A percentile compares a stretch with the other conserved stretches of the same genome.
These are phyloP conservation scores for Aspergillus udagawae DNA, from an alignment of 2,329 filamentous ascomycete species.

Conservation along the genomic window DNA sequence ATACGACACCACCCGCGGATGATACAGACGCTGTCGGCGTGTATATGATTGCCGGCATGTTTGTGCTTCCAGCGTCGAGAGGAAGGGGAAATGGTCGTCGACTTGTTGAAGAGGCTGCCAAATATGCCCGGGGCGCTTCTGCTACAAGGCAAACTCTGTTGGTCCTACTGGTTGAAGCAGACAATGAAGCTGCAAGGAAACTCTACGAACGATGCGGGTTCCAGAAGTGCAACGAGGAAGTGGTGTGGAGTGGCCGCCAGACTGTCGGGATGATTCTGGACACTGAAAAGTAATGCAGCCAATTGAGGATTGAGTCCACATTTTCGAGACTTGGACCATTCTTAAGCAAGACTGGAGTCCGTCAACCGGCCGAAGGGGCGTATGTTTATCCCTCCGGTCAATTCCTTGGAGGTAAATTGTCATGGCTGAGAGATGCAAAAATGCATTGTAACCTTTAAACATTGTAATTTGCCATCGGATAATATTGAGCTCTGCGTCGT, in stretches of 20 bases:
- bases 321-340: no score
- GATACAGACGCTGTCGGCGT: background rate
- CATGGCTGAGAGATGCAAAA: no score
- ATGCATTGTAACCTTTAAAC: no score
- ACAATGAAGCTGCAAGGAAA: background rate
- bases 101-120: background rate
- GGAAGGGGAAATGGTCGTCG: background rate
- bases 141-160: background rate
- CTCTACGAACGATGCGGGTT: slow-evolving; percentile 4
- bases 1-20: background rate
- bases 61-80: background rate
- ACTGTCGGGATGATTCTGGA: background rate
- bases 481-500: no score
- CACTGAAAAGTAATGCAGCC: no score
- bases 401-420: no score
- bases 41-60: slow-evolving; percentile 4
- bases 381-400: no score
- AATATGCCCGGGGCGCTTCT: background rate
- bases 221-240: background rate
- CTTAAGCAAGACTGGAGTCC: no score
- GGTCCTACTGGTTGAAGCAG: background rate
- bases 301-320: no score
- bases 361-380: no score
- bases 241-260: background rate
- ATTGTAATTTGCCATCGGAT: no score